Evolutionary conservation across 768 basidiomycete species (phyloP).

Genomic region (Leccinum subgranulosum): DNA sequence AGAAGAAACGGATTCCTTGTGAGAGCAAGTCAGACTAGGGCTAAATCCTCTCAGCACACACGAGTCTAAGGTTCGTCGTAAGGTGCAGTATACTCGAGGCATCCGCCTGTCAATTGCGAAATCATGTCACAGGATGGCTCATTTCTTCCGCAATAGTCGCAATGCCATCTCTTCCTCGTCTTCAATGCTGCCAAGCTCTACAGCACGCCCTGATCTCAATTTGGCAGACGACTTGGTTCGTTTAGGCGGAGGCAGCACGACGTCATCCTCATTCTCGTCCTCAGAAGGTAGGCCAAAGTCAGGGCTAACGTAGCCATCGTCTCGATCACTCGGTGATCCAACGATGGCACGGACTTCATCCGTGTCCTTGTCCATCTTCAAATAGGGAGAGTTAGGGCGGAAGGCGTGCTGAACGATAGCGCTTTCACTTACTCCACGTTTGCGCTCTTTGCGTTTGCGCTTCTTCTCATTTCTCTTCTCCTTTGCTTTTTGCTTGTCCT

Average conservation of each 20-base stretch:
- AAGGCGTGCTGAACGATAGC: neutral
- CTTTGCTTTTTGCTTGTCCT: constrained; percentile 79
- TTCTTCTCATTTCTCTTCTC: constrained; percentile 93
- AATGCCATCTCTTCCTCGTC: constrained; percentile 68
- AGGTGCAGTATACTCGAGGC: neutral
- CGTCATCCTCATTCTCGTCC: constrained; percentile 35
- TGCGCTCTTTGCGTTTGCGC: constrained; percentile 82
- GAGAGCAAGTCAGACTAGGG: neutral
- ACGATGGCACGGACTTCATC: constrained; percentile 26
- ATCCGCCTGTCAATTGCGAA: neutral
- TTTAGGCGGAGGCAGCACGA: constrained; percentile 28
- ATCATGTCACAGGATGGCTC: constrained; percentile 7
- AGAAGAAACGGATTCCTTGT: neutral
- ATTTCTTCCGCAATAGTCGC: constrained; percentile 43
- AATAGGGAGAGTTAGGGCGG: neutral
- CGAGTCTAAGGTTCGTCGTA: neutral
- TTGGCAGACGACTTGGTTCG: constrained; percentile 26
- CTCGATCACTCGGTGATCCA: constrained; percentile 43
- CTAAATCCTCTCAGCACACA: constrained; percentile 5
- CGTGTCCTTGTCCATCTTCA: constrained; percentile 27
- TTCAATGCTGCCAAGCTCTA: constrained; percentile 35
- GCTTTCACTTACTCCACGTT: constrained; percentile 36
- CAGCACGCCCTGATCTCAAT: constrained; percentile 28
- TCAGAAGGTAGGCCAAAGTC: constrained; percentile 54
- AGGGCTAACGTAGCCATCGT: constrained; percentile 72